phyloP scores from a whole-genome alignment of 177 flowering plant species.

The Tripterygium wilfordii region DNA sequence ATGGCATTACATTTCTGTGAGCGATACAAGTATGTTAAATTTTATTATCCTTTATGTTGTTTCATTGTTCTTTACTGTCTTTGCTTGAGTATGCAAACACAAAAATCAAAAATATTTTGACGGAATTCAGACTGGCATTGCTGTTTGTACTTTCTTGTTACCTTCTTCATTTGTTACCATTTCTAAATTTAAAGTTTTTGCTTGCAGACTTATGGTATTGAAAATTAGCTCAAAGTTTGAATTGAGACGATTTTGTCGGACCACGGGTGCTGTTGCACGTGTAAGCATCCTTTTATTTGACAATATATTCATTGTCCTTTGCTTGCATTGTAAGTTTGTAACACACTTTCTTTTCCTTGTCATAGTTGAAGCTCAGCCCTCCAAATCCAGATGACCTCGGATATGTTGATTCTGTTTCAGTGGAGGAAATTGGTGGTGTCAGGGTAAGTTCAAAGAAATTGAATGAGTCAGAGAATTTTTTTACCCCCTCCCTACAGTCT shows the following conservation, averaged over 20 bases:
- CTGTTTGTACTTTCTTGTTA: too few species aligned
- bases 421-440: constrained; percentile 92
- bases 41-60: neutral
- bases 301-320: neutral
- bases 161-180: too few species aligned
- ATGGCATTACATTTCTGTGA: constrained; percentile 99
- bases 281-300: constrained; percentile 32
- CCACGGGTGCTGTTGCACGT: constrained; percentile 82
- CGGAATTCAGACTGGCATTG: too few species aligned
- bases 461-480: too few species aligned
- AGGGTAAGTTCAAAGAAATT: constrained; percentile 43
- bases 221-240: constrained; percentile 96
- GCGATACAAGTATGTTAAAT: constrained; percentile 72
- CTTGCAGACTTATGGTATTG: constrained; percentile 84
- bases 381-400: constrained; percentile 91
- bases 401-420: constrained; percentile 82
- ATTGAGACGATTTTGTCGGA: constrained; percentile 86
- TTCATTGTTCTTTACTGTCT: neutral
- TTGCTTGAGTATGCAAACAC: too few species aligned
- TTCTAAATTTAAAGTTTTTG: constrained; percentile 7
- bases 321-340: constrained; percentile 5
- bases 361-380: constrained; percentile 84
- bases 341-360: constrained; percentile 5
- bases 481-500: too few species aligned
- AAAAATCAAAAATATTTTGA: too few species aligned